A percentile compares a stretch with the other conserved stretches of the same genome.
Conservation (phyloP, 1,139 yeast genomes). For the Taphrina betulina region DNA sequence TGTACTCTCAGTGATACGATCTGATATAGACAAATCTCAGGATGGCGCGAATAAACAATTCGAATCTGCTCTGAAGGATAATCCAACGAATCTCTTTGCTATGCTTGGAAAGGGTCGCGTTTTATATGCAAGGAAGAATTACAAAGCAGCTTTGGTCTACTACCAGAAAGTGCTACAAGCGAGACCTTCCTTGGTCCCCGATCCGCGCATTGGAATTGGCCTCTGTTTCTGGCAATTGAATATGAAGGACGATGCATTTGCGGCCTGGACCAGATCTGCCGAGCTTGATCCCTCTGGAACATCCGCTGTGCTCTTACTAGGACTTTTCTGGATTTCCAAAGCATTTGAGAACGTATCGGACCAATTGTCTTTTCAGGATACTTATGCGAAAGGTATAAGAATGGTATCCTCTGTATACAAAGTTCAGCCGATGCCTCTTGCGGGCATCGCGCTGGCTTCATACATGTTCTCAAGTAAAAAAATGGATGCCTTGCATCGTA, state of each 20-base stretch:
- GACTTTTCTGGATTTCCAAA: constrained; percentile 66
- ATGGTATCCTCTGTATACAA: constrained; percentile 47
- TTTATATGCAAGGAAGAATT: constrained; percentile 68
- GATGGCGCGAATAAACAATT: constrained; percentile 42
- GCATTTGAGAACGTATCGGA: constrained; percentile 50
- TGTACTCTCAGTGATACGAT: constrained; percentile 45
- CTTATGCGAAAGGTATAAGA: constrained; percentile 45
- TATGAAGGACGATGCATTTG: constrained; percentile 70
- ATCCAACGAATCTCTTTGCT: constrained; percentile 66
- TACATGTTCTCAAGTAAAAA: constrained; percentile 64
- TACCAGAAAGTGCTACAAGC: constrained; percentile 79
- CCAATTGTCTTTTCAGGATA: constrained; percentile 42
- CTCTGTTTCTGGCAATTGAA: constrained; percentile 87
- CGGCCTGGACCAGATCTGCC: constrained; percentile 78
- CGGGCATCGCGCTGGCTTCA: constrained; percentile 52
- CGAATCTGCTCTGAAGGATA: constrained; percentile 44
- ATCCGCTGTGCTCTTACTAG: constrained; percentile 66
- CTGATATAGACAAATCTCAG: constrained; percentile 12
- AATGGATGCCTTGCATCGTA: constrained; percentile 56
- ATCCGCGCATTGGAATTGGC: constrained; percentile 93
- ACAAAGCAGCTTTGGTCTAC: constrained; percentile 67
- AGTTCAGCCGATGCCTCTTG: constrained; percentile 45
- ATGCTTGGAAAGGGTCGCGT: constrained; percentile 82
- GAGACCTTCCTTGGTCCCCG: constrained; percentile 76
- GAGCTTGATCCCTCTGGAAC: constrained; percentile 62